Evolutionary conservation across 1,284 basidiomycete genomes (phyloP), one percentile per base, ranked within the genome.

Genomic region (Phylloporus sp.): DNA sequence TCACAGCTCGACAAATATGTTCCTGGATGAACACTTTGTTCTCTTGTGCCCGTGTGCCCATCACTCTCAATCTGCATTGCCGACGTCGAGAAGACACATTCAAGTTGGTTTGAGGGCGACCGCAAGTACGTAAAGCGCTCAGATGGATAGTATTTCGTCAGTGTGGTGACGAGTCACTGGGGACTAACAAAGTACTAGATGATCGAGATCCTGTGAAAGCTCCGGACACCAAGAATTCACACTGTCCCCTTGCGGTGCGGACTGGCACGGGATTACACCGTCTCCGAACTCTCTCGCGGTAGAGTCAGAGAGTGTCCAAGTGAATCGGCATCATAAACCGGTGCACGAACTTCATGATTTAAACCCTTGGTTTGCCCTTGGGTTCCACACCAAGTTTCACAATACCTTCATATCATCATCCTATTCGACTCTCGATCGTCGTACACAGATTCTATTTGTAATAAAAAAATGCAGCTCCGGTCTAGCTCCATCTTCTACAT

Each of bases 311-410:
- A 52, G 43, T 32, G 45, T 20, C 6, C n/a, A 15, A 60, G 47
- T 43, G 23, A 55, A 43, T 32, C 55, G 37, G 45, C 39, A 63
- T 55, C 5, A 39, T 32, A 68, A 71, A 60, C 62, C 71, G 63
- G 64, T 73, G 62, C 64, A 10, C 23, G 20, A 43, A 14, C 15
- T 25, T 10, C 55, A 47, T n/a, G 14, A 62, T 72, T 57, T 72
- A 73, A 70, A 57, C 35, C 27, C n/a, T 10, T 52, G 49, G 10
- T 25, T 32, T 20, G 23, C 20, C 66, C 39, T 20, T 23, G 20
- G 52, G 11, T n/a, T n/a, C 55, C 23, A 27, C 69, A 60, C n/a
- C 53, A 49, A 56, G n/a, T 37, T 19, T 10, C n/a, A 5, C 45
- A 37, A 0, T 52, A 58, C 39, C 45, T 27, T 57, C 19, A 32